Percentiles rank a stretch among this genome's conserved stretches.
Conservation (phyloP, 106 monocot species). For the Agapanthus africanus region DNA sequence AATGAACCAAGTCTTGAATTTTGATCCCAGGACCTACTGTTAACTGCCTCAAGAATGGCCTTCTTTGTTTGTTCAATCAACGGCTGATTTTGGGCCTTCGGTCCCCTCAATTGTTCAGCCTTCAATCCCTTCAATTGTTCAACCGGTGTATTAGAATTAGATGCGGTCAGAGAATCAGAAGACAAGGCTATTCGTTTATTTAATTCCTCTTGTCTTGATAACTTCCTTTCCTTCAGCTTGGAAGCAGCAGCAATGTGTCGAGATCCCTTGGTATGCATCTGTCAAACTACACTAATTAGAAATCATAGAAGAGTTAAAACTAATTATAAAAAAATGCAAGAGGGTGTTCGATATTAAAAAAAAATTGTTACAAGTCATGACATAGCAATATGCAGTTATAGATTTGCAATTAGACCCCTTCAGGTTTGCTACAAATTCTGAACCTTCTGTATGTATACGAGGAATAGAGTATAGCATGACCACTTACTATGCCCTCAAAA, state of each 20-base stretch:
- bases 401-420: background rate
- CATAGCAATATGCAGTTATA: background rate
- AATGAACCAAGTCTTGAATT: background rate
- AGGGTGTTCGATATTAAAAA: no score
- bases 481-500: background rate
- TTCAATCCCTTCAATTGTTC: background rate
- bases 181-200: slow-evolving; percentile 58
- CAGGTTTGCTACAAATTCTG: background rate
- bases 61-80: slow-evolving; percentile 38
- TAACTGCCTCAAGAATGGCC: slow-evolving; percentile 33
- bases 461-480: background rate
- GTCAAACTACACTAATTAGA: slow-evolving; percentile 21
- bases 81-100: slow-evolving; percentile 23
- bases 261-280: slow-evolving; percentile 70
- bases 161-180: slow-evolving; percentile 8
- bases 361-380: background rate
- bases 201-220: slow-evolving; percentile 35
- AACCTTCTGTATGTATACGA: background rate
- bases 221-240: slow-evolving; percentile 42
- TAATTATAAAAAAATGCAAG: no score
- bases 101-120: no score
- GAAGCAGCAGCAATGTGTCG: slow-evolving; percentile 54
- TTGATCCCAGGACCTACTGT: slow-evolving; percentile 6
- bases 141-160: background rate
- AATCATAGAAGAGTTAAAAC: background rate